Conservation (phyloP, 257 asterid genomes). For the Solanum rostratum region DNA sequence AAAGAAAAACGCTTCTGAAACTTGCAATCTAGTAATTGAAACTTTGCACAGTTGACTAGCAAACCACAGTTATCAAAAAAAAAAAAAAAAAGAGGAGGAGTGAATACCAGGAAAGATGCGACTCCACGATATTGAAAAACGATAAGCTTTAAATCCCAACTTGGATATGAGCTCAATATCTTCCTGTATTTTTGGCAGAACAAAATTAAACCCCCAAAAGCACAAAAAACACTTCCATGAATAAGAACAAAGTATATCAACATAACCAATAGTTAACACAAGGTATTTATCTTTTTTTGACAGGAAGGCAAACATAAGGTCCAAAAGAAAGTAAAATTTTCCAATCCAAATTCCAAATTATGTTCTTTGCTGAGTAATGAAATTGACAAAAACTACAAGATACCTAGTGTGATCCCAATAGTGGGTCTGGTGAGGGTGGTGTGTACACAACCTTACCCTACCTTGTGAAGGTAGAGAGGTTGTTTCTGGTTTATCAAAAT, state of each 20-base stretch:
- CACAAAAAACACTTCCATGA: background rate
- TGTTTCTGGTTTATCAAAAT: background rate
- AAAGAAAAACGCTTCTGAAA: background rate
- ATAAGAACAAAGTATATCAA: background rate
- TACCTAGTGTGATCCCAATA: background rate
- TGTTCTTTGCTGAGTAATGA: background rate
- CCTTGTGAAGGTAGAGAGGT: background rate
- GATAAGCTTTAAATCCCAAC: constrained; percentile 45
- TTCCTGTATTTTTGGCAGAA: constrained; percentile 19
- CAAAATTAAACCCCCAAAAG: background rate
- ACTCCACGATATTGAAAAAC: constrained; percentile 50
- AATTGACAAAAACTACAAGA: background rate
- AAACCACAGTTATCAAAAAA: background rate
- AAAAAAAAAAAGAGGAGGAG: background rate
- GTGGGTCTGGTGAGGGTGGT: background rate
- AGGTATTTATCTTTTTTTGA: background rate
- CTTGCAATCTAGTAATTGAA: background rate
- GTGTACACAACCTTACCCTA: background rate
- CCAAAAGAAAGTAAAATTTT: background rate
- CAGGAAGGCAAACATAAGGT: background rate
- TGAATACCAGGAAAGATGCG: constrained; percentile 39
- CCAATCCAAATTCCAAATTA: background rate
- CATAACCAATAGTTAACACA: background rate
- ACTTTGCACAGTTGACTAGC: background rate
- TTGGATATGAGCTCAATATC: constrained; percentile 42